Evolutionary conservation across 1,284 basidiomycete species (phyloP), one percentile per base, ranked within the genome.

Genomic region (Tausonia pullulans): DNA sequence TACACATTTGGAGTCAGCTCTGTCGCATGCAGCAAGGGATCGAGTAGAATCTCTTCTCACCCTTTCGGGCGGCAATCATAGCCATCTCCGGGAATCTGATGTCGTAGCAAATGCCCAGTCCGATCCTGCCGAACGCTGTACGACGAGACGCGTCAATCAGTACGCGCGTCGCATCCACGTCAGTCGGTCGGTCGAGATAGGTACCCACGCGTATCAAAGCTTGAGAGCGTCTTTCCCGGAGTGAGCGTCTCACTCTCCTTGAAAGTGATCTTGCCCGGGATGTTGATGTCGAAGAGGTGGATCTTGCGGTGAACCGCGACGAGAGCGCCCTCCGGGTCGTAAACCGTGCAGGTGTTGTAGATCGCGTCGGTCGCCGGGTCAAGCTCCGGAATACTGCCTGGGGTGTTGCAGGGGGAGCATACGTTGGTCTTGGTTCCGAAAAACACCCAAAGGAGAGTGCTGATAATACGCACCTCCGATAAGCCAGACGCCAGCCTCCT

Each of bases 221-320:
- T 85, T 67, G 88, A 95, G 64, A 87, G 76, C 4, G 80, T 81
- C 14, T 78, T 82, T 3, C 96, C 96, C 4, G 85, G 88, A 0
- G 87, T 88, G 59, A 99, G 79, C 0, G 89, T 91, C 74, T 96
- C 89, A 73, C 92, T 96, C 79, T 99, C 96, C 87, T 95, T 95
- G 84, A 98, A 98, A 4, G 79, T 92, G 76, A 98, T 97, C 75
- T 90, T 87, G 16, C 95, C 95, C 0, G 93, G 93, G 63, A 98
- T 95, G 74, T 98, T 90, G 68, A 99, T 98, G 75, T 99, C 95
- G 73, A 99, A 99, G 8, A 99, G 79, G 73, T 98, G 96, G 1
- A 98, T 83, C 76, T 99, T 98, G 62, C 95, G 85, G 75, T 98
- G 91, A 49, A 84, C 84, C 0, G 89, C 87, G 43, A 98, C 84